Conservation (phyloP, 2,329 filamentous ascomycete species). For the Trichoderma sp. region DNA sequence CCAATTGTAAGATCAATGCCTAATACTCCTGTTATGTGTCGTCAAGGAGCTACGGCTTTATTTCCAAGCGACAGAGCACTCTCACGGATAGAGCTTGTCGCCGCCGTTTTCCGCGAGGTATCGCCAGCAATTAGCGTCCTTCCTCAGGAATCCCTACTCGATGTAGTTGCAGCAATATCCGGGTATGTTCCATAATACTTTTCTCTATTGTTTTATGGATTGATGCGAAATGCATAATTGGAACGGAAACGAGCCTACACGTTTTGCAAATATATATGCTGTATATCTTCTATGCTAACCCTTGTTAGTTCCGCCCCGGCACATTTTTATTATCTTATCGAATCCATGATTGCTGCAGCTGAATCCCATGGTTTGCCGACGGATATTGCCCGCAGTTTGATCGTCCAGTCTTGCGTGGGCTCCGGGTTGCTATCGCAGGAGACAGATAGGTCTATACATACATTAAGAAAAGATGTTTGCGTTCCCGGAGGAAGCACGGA, state of each 20-base stretch:
- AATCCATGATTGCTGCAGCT: background rate
- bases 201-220: background rate
- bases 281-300: background rate
- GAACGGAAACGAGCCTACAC: background rate
- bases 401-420: slow-evolving; percentile 11
- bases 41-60: slow-evolving; percentile 5
- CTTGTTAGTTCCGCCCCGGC: slow-evolving; percentile 3
- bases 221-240: background rate
- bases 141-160: background rate
- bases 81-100: slow-evolving; percentile 10
- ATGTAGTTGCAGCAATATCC: slow-evolving; percentile 7
- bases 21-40: slow-evolving; percentile 10
- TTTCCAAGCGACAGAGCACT: slow-evolving; percentile 1
- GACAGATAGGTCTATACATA: slow-evolving; percentile 1
- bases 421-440: slow-evolving; percentile 5
- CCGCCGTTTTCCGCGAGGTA: background rate
- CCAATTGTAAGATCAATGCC: slow-evolving; percentile 14
- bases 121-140: background rate
- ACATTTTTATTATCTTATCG: slow-evolving; percentile 12
- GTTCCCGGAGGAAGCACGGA: slow-evolving; percentile 9
- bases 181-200: background rate
- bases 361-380: background rate
- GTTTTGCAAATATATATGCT: background rate
- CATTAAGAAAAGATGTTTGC: background rate
- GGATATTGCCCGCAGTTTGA: slow-evolving; percentile 1